Percentiles rank a stretch among this genome's conserved stretches.
These are phyloP conservation scores for Paralagenidium karlingii DNA, from an alignment of 352 stramenopile species.

Conservation along the genomic window DNA sequence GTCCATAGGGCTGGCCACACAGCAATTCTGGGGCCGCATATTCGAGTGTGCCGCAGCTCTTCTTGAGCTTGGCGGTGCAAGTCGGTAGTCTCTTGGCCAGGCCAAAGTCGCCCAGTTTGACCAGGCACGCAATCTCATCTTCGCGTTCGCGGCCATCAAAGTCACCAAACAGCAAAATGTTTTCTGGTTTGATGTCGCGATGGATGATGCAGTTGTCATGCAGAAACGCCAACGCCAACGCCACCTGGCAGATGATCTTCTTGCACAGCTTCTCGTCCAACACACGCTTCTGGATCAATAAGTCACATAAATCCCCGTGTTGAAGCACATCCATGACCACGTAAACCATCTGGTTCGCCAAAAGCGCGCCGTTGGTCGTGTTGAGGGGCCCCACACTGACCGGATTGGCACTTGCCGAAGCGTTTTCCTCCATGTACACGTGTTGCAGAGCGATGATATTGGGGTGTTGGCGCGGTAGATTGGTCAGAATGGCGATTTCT, in stretches of 20 bases:
- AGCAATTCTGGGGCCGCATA: constrained; percentile 69
- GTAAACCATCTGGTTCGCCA: constrained; percentile 43
- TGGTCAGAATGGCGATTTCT: constrained; percentile 52
- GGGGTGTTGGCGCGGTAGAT: constrained; percentile 41
- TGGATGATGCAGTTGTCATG: constrained; percentile 50
- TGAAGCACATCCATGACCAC: constrained; percentile 77
- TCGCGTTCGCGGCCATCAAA: no score
- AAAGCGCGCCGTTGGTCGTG: no score
- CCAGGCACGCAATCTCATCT: no score
- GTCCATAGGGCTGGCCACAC: constrained; percentile 42
- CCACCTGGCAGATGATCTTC: constrained; percentile 46
- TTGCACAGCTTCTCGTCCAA: constrained; percentile 38
- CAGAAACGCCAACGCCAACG: constrained; percentile 43
- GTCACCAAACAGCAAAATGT: constrained; percentile 61
- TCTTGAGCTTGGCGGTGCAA: constrained; percentile 30
- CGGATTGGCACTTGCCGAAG: no score
- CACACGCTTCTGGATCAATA: constrained; percentile 46
- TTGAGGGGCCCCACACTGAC: no score
- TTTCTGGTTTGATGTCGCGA: constrained; percentile 74
- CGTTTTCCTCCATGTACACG: constrained; percentile 35
- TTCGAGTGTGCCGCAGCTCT: constrained; percentile 62
- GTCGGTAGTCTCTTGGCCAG: constrained; percentile 52
- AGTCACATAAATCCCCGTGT: constrained; percentile 61
- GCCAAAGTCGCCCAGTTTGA: constrained; percentile 73
- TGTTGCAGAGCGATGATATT: constrained; percentile 59